Evolutionary conservation across 192 early-diverging fungal genomes (phyloP).

Genomic region (Phycomyces blakesleeanus): DNA sequence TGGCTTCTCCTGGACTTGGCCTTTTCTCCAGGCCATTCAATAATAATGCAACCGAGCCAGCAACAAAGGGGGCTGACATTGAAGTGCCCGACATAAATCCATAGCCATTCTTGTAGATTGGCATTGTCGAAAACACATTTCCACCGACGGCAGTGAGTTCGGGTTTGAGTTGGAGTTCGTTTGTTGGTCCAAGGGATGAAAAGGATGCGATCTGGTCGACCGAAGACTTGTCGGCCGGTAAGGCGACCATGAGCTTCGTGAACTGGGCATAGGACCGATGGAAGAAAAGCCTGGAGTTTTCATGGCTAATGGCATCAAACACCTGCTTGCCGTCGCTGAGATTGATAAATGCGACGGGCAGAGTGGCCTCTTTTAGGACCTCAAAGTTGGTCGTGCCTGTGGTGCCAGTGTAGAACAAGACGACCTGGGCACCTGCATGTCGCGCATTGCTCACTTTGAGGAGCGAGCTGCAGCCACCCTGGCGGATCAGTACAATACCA

Average conservation of each 20-base stretch:
- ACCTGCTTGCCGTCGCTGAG: background rate
- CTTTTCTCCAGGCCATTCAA: conserved; percentile 20
- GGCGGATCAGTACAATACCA: conserved; percentile 58
- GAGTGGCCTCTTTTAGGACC: background rate
- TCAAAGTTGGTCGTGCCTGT: conserved; percentile 4
- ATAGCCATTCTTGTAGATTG: conserved; percentile 37
- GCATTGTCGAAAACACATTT: conserved; percentile 48
- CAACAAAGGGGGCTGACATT: conserved; percentile 52
- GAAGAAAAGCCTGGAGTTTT: background rate
- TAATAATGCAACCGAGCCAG: conserved; percentile 43
- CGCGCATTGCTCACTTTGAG: conserved; percentile 54
- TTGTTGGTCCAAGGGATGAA: conserved; percentile 70
- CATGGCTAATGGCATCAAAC: background rate
- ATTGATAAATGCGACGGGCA: conserved; percentile 24
- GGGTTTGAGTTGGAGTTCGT: conserved; percentile 58
- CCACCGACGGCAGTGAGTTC: conserved; percentile 52
- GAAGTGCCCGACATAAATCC: conserved; percentile 47
- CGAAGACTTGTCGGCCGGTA: background rate
- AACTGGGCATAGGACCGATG: conserved; percentile 5
- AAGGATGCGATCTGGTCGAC: conserved; percentile 51
- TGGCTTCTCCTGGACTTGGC: conserved; percentile 11
- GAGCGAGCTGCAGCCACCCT: conserved; percentile 60
- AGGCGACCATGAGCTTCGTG: conserved; percentile 5
- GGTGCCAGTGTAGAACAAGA: conserved; percentile 55
- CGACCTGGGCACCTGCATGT: conserved; percentile 58